phyloP scores from a whole-genome alignment of 2,329 filamentous ascomycete genomes.

The Fusarium ramigenum region DNA sequence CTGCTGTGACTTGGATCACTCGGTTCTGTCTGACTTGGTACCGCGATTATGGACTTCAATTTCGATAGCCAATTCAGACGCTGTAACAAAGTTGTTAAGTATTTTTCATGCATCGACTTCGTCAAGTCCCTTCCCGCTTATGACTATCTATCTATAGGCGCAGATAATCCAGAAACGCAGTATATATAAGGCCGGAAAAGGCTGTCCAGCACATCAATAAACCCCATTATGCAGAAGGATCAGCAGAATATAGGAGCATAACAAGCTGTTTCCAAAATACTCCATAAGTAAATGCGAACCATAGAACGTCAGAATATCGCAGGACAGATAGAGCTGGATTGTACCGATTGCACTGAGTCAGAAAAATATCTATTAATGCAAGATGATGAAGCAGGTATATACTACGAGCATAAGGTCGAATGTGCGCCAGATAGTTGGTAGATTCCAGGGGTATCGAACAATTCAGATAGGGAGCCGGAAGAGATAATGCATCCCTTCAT shows the following conservation, averaged over 20 bases:
- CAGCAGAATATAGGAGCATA: constrained; percentile 14
- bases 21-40: background rate
- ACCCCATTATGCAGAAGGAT: constrained; percentile 29
- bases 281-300: constrained; percentile 6
- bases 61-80: background rate
- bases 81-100: background rate
- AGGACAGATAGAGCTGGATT: constrained; percentile 2
- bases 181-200: constrained; percentile 20
- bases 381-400: constrained; percentile 18
- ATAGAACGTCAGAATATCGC: constrained; percentile 9
- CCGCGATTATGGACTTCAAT: constrained; percentile 7
- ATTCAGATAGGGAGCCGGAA: constrained; percentile 20
- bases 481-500: constrained; percentile 32
- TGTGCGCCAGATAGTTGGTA: constrained; percentile 26
- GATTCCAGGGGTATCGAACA: constrained; percentile 38
- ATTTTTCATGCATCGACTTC: constrained; percentile 24
- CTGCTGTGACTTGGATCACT: constrained; percentile 2
- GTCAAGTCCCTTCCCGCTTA: constrained; percentile 30
- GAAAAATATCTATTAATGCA: constrained; percentile 18
- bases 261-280: constrained; percentile 5
- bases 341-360: constrained; percentile 1
- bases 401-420: constrained; percentile 4
- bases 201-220: constrained; percentile 15
- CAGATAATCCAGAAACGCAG: constrained; percentile 21
- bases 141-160: constrained; percentile 23